A percentile compares a stretch with the other conserved stretches of the same genome.
phyloP scores from a whole-genome alignment of 2,329 filamentous ascomycete genomes.

The Penicillium sp. region DNA sequence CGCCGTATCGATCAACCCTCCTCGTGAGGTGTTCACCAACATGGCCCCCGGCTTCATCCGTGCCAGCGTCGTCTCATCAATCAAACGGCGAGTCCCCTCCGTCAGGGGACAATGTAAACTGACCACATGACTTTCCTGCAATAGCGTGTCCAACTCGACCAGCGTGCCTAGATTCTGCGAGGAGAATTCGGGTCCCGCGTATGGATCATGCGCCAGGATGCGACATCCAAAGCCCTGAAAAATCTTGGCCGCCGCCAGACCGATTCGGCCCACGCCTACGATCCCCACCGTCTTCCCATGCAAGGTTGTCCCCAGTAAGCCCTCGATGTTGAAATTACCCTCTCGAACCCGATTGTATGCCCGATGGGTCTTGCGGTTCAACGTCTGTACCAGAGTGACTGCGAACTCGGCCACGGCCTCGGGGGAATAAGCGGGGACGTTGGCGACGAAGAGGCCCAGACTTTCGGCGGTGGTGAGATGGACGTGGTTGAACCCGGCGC shows the following conservation, averaged over 20 bases:
- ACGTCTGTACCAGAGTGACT: slow-evolving; percentile 60
- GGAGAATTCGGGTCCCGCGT: slow-evolving; percentile 44
- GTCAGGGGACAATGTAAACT: slow-evolving; percentile 62
- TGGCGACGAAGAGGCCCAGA: slow-evolving; percentile 56
- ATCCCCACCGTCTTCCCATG: slow-evolving; percentile 61
- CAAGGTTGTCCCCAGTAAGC: slow-evolving; percentile 53
- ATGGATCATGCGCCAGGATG: slow-evolving; percentile 57
- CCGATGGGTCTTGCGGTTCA: slow-evolving; percentile 62
- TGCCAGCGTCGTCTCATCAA: slow-evolving; percentile 49
- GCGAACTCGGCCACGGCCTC: slow-evolving; percentile 66
- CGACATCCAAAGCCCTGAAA: slow-evolving; percentile 60
- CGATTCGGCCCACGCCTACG: slow-evolving; percentile 61
- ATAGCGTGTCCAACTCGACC: slow-evolving; percentile 49
- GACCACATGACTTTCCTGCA: slow-evolving; percentile 55
- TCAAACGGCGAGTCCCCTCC: slow-evolving; percentile 54
- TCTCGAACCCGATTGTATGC: slow-evolving; percentile 64
- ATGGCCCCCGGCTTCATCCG: slow-evolving; percentile 56
- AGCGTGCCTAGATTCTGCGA: slow-evolving; percentile 45
- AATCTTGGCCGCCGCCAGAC: slow-evolving; percentile 56
- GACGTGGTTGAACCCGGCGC: slow-evolving; percentile 64
- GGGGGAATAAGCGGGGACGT: slow-evolving; percentile 63
- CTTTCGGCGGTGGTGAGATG: slow-evolving; percentile 52
- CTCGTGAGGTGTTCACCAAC: slow-evolving; percentile 61
- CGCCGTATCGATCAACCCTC: slow-evolving; percentile 56
- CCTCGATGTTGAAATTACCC: slow-evolving; percentile 62